phyloP scores from a whole-genome alignment of 2,329 filamentous ascomycete species.

The Aspergillus clavatus region DNA sequence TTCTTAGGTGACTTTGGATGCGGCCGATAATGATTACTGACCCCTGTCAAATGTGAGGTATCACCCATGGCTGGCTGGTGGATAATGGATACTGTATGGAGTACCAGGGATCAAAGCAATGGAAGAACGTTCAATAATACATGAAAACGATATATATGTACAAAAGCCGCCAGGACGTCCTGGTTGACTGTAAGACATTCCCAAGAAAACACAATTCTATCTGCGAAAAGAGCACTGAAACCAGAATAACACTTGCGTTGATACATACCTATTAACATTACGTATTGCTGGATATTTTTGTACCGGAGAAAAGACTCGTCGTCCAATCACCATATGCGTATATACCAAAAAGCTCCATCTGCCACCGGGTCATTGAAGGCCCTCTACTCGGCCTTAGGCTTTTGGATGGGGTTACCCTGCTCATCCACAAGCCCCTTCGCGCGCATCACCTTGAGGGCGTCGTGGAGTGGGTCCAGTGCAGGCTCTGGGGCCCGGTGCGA shows the following conservation, averaged over 20 bases:
- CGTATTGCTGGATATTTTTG: background rate
- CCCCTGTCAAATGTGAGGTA: no score
- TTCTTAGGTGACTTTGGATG: no score
- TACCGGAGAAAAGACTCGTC: background rate
- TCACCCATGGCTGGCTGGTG: no score
- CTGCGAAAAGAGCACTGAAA: background rate
- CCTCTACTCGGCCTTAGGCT: background rate
- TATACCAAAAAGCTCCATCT: background rate
- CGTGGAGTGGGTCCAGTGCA: slow-evolving; percentile 1
- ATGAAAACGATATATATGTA: no score
- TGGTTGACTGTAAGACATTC: no score
- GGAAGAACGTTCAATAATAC: no score
- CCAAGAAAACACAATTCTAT: no score
- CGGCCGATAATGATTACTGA: no score
- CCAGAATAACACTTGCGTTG: background rate
- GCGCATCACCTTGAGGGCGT: slow-evolving; percentile 1
- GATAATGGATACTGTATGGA: no score
- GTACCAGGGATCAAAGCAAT: no score
- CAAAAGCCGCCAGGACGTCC: no score
- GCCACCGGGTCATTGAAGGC: background rate
- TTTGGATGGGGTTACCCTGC: background rate
- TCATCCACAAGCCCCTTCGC: background rate
- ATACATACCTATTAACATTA: background rate
- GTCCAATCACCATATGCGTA: background rate
- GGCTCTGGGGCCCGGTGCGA: slow-evolving; percentile 55